Evolutionary conservation across 768 basidiomycete species (phyloP).

Genomic region (Austroboletus eburneus): DNA sequence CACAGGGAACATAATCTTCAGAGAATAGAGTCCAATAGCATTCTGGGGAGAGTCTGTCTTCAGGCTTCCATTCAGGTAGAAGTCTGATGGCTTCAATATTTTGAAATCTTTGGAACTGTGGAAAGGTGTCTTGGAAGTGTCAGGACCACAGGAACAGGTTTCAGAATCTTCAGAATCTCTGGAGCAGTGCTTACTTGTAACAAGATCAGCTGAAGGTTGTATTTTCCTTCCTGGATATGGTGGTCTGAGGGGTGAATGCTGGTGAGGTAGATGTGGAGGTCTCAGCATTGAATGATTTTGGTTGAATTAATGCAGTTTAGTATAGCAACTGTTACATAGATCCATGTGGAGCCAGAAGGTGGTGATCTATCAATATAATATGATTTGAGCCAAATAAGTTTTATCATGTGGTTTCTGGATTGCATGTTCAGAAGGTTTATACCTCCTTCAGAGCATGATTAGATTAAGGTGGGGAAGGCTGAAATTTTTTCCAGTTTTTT

Average conservation of each 20-base stretch:
- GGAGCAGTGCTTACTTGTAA: too few relatives aligned
- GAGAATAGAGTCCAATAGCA: too few relatives aligned
- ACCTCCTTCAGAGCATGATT: neutral
- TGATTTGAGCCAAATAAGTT: neutral
- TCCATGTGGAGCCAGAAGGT: neutral
- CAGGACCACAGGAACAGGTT: too few relatives aligned
- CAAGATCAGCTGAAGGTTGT: neutral
- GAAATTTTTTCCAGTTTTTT: neutral
- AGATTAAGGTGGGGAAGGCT: neutral
- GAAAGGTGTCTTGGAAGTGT: too few relatives aligned
- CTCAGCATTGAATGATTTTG: neutral
- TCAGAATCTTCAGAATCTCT: too few relatives aligned
- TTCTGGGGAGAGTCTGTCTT: too few relatives aligned
- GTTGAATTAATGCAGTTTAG: neutral
- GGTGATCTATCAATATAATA: neutral
- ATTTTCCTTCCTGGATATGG: neutral
- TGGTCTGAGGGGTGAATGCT: neutral
- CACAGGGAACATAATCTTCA: too few relatives aligned
- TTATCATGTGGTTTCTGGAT: neutral
- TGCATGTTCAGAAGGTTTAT: conserved; percentile 7
- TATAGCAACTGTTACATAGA: fast-evolving
- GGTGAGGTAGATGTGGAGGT: neutral
- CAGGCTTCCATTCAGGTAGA: too few relatives aligned
- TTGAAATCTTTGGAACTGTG: too few relatives aligned
- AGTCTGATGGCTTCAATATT: too few relatives aligned